Evolutionary conservation across 495 filamentous ascomycete species (phyloP), one percentile per base, ranked within the genome.

Genomic region (Aspergillus ostianus): DNA sequence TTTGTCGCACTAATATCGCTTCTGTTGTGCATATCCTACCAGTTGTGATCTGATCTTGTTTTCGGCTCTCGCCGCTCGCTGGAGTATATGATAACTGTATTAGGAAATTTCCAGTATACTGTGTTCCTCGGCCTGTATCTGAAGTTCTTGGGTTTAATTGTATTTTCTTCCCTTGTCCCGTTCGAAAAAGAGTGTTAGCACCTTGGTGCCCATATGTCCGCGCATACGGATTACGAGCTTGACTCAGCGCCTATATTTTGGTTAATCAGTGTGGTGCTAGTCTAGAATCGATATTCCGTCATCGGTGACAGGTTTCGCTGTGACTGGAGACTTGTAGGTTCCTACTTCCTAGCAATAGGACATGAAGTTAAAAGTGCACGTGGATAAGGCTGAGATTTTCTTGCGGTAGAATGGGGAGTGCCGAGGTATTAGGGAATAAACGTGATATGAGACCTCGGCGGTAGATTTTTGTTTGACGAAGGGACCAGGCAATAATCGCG

Each of bases 41-140:
- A 54, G 51, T 54, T 54, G 30, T 54, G 19, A 15, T 54, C 51
- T 54, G 51, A 54, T 44, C 27, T 54, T 54, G 51, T 54, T 54
- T 44, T 54, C 20, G 30, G 51, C 51, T 54, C 30, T 54, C 30
- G 51, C 51, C 30, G 51, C 0, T 54, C 30, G 51, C 51, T 54
- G 51, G 51, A 54, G 51, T 44, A 54, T 54, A 54, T 49, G 15
- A 20, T 49, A 2, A 21, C 46, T 48, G 46, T 48, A 48, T 48
- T 48, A 48, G 46, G 46, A 48, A 48, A 48, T 21, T 48, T 48
- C 10, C 46, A 48, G 46, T 6, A 48, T 48, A 48, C 7, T 48
- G 20, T 48, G 20, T 48, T 48, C 46, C 46, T 48, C 20, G 2
- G 46, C 46, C 46, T 48, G 46, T 48, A n/a, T 9, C 46, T 48